Conservation (phyloP, 305 asterid genomes). For the Nicotiana rustica region DNA sequence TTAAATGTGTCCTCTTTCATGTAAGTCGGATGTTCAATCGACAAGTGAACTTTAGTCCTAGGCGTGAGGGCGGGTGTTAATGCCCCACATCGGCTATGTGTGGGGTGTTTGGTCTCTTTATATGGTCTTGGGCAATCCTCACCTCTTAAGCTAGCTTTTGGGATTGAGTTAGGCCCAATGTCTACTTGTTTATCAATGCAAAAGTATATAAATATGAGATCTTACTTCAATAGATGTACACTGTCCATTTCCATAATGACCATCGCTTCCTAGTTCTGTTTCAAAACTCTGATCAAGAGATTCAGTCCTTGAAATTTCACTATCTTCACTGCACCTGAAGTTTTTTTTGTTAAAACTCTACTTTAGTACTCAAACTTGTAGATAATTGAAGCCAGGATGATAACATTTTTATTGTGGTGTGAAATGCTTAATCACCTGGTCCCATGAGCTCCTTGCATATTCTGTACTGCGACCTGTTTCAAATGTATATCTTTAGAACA, state of each 20-base stretch:
- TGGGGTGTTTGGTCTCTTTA: no score
- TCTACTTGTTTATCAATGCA: neutral
- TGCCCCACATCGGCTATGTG: no score
- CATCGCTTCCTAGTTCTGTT: constrained; percentile 45
- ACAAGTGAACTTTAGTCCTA: neutral
- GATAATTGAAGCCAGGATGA: neutral
- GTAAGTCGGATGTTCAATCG: constrained; percentile 15
- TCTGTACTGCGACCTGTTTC: constrained; percentile 84
- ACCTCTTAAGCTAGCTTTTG: no score
- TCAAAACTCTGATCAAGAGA: constrained; percentile 52
- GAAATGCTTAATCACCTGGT: constrained; percentile 58
- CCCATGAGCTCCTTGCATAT: constrained; percentile 60
- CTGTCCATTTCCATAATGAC: constrained; percentile 44
- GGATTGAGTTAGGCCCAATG: no score
- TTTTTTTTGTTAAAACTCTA: constrained; percentile 29
- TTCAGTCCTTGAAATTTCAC: constrained; percentile 52
- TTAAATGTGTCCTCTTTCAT: neutral
- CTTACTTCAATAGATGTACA: constrained; percentile 70
- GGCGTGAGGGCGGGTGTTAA: no score
- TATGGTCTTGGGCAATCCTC: no score
- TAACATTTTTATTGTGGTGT: neutral
- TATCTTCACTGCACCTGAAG: constrained; percentile 63
- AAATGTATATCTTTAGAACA: constrained; percentile 25
- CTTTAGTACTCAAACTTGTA: constrained; percentile 4
- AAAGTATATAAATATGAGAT: constrained; percentile 39